Evolutionary conservation across 306 rosid species (phyloP).

Genomic region (Argentina anserina): DNA sequence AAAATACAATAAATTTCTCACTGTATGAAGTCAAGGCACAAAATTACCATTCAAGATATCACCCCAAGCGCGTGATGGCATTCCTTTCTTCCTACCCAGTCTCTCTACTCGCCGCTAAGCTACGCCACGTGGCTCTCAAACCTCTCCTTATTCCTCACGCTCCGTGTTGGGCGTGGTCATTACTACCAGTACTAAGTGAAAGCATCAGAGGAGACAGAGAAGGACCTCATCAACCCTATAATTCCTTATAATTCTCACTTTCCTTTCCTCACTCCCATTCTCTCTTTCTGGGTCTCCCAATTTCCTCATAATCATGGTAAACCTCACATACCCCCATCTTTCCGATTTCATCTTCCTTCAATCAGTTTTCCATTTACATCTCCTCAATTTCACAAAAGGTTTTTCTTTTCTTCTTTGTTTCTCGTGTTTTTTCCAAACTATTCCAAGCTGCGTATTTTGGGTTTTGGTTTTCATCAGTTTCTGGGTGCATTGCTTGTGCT

Average conservation of each 20-base stretch:
- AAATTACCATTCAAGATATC: too few relatives aligned
- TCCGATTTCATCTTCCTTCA: not conserved
- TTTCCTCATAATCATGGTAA: not conserved
- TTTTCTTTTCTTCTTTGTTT: not conserved
- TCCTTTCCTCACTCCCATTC: not conserved
- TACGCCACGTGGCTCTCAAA: not conserved
- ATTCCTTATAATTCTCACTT: not conserved
- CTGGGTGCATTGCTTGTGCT: not conserved
- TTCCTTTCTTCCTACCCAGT: not conserved
- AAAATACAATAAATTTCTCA: too few relatives aligned
- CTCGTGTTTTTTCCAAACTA: not conserved
- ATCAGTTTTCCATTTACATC: not conserved
- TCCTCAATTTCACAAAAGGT: not conserved
- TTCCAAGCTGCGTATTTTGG: not conserved
- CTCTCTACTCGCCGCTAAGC: not conserved
- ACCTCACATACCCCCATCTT: not conserved
- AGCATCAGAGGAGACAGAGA: not conserved
- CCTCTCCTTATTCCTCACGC: not conserved
- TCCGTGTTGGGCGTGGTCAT: not conserved
- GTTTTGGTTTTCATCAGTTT: not conserved
- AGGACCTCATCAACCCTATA: not conserved
- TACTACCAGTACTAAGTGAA: not conserved
- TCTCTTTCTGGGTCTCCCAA: not conserved
- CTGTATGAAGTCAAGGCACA: too few relatives aligned
- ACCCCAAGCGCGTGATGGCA: too few relatives aligned